A percentile compares a stretch with the other conserved stretches of the same genome.
Conservation (phyloP, 805 yeast species). For the Candida odintsovae region DNA sequence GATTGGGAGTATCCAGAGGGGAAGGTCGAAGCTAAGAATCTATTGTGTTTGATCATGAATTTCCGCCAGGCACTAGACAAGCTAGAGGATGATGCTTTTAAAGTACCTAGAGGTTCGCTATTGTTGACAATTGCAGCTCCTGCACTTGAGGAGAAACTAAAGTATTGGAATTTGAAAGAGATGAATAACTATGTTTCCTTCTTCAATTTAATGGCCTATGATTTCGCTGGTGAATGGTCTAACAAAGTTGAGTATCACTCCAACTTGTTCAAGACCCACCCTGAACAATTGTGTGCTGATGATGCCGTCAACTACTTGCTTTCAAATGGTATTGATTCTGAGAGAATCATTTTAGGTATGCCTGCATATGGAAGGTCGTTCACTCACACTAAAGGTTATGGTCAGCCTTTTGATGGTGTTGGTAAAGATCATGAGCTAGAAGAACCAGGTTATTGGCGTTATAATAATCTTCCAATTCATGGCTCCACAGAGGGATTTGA, state of each 20-base stretch:
- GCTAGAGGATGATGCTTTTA: slow-evolving; percentile 7
- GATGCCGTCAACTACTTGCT: slow-evolving; percentile 42
- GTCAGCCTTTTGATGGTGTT: slow-evolving; percentile 37
- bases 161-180: slow-evolving; percentile 37
- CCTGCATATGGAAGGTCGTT: slow-evolving; percentile 76
- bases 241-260: slow-evolving; percentile 58
- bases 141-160: slow-evolving; percentile 43
- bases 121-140: slow-evolving; percentile 75
- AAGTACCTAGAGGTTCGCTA: slow-evolving; percentile 25
- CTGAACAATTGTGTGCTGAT: slow-evolving; percentile 41
- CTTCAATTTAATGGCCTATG: slow-evolving; percentile 93
- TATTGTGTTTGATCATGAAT: neutral
- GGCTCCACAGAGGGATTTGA: slow-evolving; percentile 48
- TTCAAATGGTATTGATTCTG: slow-evolving; percentile 34
- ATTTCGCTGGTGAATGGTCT: slow-evolving; percentile 79
- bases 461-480: slow-evolving; percentile 45
- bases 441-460: slow-evolving; percentile 46
- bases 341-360: slow-evolving; percentile 73
- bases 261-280: slow-evolving; percentile 41
- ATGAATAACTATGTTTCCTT: slow-evolving; percentile 55
- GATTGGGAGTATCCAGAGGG: slow-evolving; percentile 89
- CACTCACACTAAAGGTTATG: slow-evolving; percentile 35
- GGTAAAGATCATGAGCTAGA: slow-evolving; percentile 36
- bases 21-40: slow-evolving; percentile 33
- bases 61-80: neutral